Percentiles rank a stretch among this genome's conserved stretches.
Evolutionary conservation across 2,329 filamentous ascomycete genomes (phyloP).

Genomic region (Metarhizium humberi): DNA sequence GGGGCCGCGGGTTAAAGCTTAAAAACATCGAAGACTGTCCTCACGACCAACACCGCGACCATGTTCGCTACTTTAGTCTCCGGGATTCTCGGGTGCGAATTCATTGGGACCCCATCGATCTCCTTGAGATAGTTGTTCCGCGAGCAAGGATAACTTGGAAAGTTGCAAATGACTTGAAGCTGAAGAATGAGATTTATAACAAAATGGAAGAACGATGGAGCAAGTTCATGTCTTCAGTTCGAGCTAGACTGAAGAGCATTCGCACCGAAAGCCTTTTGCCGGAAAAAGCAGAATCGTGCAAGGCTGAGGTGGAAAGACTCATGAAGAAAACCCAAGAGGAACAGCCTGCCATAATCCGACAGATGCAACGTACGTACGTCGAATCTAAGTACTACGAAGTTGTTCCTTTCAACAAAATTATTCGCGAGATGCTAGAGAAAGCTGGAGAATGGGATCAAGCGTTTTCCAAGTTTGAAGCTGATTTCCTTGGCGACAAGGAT

Average conservation of each 20-base stretch:
- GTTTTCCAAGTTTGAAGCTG: slow-evolving; percentile 83
- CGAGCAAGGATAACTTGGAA: slow-evolving; percentile 92
- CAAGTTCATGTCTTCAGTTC: slow-evolving; percentile 82
- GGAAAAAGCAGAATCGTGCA: slow-evolving; percentile 77
- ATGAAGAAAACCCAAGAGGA: slow-evolving; percentile 77
- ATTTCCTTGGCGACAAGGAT: slow-evolving; percentile 95
- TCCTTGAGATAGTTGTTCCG: slow-evolving; percentile 91
- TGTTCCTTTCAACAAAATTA: slow-evolving; percentile 81
- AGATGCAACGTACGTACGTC: slow-evolving; percentile 84
- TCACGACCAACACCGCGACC: slow-evolving; percentile 87
- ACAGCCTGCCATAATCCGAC: slow-evolving; percentile 60
- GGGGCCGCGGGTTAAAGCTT: slow-evolving; percentile 74
- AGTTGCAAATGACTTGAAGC: slow-evolving; percentile 81
- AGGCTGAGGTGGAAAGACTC: slow-evolving; percentile 69
- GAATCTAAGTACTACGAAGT: slow-evolving; percentile 94
- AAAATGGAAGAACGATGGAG: slow-evolving; percentile 75
- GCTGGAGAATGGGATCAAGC: slow-evolving; percentile 87
- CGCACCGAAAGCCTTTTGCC: slow-evolving; percentile 84
- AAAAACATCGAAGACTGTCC: slow-evolving; percentile 64
- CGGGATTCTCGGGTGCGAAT: slow-evolving; percentile 78
- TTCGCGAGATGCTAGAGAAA: slow-evolving; percentile 85
- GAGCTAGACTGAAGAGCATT: slow-evolving; percentile 74
- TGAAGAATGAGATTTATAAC: slow-evolving; percentile 86
- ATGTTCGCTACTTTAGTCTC: slow-evolving; percentile 86
- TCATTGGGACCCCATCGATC: slow-evolving; percentile 85